These are phyloP conservation scores for Actinomortierella ambigua DNA, from an alignment of 371 early-diverging fungal genomes.

Conservation along the genomic window DNA sequence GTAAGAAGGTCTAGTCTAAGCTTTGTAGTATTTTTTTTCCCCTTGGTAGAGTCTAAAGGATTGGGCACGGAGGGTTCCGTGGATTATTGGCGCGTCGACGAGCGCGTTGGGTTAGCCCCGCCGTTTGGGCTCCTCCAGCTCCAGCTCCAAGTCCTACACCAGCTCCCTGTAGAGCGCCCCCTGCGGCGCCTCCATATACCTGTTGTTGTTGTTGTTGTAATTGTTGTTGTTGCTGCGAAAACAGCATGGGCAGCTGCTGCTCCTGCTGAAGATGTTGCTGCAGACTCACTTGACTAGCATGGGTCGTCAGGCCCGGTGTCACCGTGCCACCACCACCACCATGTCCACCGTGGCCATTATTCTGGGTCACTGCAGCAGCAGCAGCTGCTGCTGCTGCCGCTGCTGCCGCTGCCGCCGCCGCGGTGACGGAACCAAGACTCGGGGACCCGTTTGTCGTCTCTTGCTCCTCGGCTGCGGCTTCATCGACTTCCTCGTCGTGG, in stretches of 20 bases:
- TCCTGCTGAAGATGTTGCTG: background rate
- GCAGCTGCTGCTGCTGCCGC: background rate
- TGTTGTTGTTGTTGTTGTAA: constrained; percentile 33
- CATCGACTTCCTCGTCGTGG: no score
- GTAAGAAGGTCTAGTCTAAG: no score
- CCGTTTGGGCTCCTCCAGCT: no score
- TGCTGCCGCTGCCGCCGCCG: constrained; percentile 10
- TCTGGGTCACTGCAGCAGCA: background rate
- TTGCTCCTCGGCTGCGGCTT: no score
- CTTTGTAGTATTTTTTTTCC: background rate
- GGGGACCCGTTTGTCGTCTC: no score
- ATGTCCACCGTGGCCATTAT: constrained; percentile 3
- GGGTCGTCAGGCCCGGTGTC: no score
- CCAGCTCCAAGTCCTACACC: no score
- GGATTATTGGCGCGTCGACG: constrained; percentile 3
- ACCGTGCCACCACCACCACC: no score
- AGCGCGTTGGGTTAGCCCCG: no score
- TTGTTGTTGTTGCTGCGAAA: constrained; percentile 38
- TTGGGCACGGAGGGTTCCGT: constrained; percentile 14
- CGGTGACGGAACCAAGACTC: no score
- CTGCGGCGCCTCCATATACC: constrained; percentile 11
- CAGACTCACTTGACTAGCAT: no score
- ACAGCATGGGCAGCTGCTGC: constrained; percentile 16
- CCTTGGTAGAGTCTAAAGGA: constrained; percentile 12
- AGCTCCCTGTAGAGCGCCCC: no score